A percentile compares a stretch with the other conserved stretches of the same genome.
Evolutionary conservation across 1,284 basidiomycete species (phyloP).

Genomic region (Bjerkandera adusta): DNA sequence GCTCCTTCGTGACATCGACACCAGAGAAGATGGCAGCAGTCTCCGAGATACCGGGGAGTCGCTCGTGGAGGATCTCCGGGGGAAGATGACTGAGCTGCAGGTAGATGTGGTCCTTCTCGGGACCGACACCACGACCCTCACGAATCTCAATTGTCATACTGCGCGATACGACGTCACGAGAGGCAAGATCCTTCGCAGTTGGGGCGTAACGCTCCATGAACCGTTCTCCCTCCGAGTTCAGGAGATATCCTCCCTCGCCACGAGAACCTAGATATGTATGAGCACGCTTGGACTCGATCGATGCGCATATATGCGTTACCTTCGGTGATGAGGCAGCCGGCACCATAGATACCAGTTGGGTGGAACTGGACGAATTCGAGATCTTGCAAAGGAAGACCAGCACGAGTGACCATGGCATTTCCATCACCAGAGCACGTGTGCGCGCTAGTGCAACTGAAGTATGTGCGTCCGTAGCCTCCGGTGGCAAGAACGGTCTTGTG

Average conservation of each 20-base stretch:
- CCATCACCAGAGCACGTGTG: slow-evolving; percentile 99
- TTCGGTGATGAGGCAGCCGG: slow-evolving; percentile 98
- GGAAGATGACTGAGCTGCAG: slow-evolving; percentile 98
- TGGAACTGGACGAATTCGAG: slow-evolving; percentile 99
- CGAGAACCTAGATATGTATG: slow-evolving; percentile 71
- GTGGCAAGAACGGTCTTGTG: slow-evolving; percentile 99
- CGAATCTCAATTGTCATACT: slow-evolving; percentile 99
- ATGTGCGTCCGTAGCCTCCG: slow-evolving; percentile 97
- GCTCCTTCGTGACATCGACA: slow-evolving; percentile 99
- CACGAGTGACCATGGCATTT: slow-evolving; percentile 97
- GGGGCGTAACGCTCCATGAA: slow-evolving; percentile 99
- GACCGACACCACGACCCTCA: slow-evolving; percentile 98
- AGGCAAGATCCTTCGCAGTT: slow-evolving; percentile 98
- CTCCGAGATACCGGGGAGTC: slow-evolving; percentile 99
- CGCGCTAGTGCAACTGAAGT: slow-evolving; percentile 98
- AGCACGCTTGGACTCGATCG: not conserved
- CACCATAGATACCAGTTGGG: slow-evolving; percentile 99
- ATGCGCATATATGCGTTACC: slow-evolving; percentile 41
- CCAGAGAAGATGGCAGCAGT: slow-evolving; percentile 99
- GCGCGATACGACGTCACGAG: slow-evolving; percentile 98
- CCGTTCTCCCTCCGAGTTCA: slow-evolving; percentile 99
- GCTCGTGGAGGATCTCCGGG: slow-evolving; percentile 93
- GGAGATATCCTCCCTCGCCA: slow-evolving; percentile 98
- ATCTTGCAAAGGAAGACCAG: slow-evolving; percentile 96
- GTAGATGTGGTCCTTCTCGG: slow-evolving; percentile 98